These are phyloP conservation scores for Hypoxylon rubiginosum DNA, from an alignment of 2,329 filamentous ascomycete species.

Conservation along the genomic window DNA sequence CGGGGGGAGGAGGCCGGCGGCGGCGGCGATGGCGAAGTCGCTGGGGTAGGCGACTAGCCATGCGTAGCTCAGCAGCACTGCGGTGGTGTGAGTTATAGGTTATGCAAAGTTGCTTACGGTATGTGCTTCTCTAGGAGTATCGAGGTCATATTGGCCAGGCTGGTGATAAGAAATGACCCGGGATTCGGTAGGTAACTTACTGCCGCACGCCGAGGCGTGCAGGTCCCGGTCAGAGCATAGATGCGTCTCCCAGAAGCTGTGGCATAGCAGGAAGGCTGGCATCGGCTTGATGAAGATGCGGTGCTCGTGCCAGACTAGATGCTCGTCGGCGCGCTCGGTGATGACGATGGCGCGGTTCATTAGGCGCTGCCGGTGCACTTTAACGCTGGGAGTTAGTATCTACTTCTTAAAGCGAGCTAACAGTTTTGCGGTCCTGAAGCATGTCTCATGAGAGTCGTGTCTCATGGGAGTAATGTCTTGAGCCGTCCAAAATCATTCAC, in stretches of 20 bases:
- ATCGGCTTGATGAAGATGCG: constrained; percentile 47
- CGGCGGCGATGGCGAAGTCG: constrained; percentile 55
- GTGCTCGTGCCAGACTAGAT: constrained; percentile 48
- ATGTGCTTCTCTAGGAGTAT: background rate
- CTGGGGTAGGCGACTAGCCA: constrained; percentile 56
- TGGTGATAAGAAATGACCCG: background rate
- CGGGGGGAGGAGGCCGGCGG: constrained; percentile 49
- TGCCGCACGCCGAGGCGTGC: constrained; percentile 52
- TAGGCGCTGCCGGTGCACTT: constrained; percentile 47
- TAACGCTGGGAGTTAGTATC: background rate
- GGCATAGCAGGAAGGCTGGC: constrained; percentile 47
- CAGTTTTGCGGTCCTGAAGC: too few relatives aligned
- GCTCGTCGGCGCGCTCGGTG: constrained; percentile 50
- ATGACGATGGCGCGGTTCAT: constrained; percentile 48
- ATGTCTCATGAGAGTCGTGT: too few relatives aligned
- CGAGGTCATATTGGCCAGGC: too few relatives aligned
- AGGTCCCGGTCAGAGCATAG: constrained; percentile 44
- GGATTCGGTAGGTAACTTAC: background rate
- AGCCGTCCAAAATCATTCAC: too few relatives aligned
- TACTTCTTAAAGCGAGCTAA: background rate
- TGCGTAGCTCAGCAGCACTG: constrained; percentile 56
- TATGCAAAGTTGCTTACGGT: background rate
- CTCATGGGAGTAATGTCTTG: too few relatives aligned
- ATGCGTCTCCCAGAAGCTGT: constrained; percentile 44
- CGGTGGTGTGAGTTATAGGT: background rate